Base-by-base conservation (phyloP, 78 protist genomes). In the Trichosphaerium sp. region DNA sequence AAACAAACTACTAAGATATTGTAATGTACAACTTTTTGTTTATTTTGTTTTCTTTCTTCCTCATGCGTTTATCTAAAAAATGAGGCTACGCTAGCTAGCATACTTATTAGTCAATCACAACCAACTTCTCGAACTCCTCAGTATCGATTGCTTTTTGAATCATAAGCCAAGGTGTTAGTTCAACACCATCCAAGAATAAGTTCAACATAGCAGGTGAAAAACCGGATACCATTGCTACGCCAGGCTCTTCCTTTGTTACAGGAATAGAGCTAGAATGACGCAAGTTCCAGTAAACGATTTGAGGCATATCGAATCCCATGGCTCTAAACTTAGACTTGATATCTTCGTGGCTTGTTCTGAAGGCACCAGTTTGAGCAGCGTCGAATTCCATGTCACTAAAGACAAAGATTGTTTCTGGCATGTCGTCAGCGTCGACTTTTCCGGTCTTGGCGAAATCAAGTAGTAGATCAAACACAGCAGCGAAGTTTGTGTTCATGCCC, bases 401-500 rank as follows among this genome's bases (percentile, higher is more conserved):
- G 23, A 75, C 74, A 37, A 75, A 66, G 18, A 75, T 15, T 64
- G 65, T 64, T 65, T 75, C 67, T 42, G 82, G 82, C 82, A 75
- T 75, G 69, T 65, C 82, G 0, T 4, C n/a, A 32, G 32, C 34
- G 32, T 72, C 76, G 1, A 75, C 52, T 8, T 75, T 75, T 59
- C 26, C 39, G 5, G 26, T 54, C 1, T 14, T 14, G 14, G 75
- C 82, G 8, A 41, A 68, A 21, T 65, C 48, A 29, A 75, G 40
- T 15, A 75, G 64, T 47, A 75, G 41, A 0, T 54, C 32, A 40
- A 75, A 65, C 0, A 37, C 66, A 0, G 7, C 0, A 31, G 65
- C 63, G 25, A 75, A 75, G 60, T 75, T 65, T 31, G 82, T 75
- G 14, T 59, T 31, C n/a, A 66, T 58, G 49, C 82, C 82, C 82